These are phyloP conservation scores for Cucurbita argyrosperma DNA, from an alignment of 306 rosid genomes.

Conservation along the genomic window DNA sequence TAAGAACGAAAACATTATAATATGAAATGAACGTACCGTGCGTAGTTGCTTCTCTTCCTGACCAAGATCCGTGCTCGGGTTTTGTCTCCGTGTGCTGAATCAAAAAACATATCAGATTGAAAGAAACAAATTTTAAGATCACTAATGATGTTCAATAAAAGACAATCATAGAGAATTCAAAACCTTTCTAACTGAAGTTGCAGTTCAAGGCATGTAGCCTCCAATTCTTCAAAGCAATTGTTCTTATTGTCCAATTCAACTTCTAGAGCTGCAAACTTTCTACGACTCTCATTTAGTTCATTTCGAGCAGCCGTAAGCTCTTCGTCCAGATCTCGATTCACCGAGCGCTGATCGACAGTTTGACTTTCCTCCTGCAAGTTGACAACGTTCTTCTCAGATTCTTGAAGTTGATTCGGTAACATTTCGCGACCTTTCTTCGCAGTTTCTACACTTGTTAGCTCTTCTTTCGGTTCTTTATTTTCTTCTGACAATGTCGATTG, in stretches of 20 bases:
- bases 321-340: conserved; percentile 27
- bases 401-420: conserved; percentile 34
- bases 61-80: conserved; percentile 10
- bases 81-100: conserved; percentile 29
- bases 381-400: conserved; percentile 36
- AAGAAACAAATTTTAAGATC: background rate
- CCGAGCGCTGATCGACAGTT: conserved; percentile 18
- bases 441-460: conserved; percentile 18
- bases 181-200: conserved; percentile 83
- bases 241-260: conserved; percentile 48
- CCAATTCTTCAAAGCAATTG: conserved; percentile 53
- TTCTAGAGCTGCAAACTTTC: conserved; percentile 45
- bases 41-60: conserved; percentile 44
- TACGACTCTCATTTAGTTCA: conserved; percentile 38
- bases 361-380: conserved; percentile 35
- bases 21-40: conserved; percentile 41
- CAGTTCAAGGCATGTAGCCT: conserved; percentile 55
- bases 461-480: conserved; percentile 17
- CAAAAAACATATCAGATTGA: conserved; percentile 5
- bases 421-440: conserved; percentile 25
- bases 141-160: background rate
- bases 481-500: conserved; percentile 22
- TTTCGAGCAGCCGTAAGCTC: conserved; percentile 36
- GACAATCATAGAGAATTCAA: conserved; percentile 1
- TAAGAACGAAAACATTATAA: background rate